phyloP scores from a whole-genome alignment of 768 basidiomycete genomes.

The Chalciporus pseudorubinellus region DNA sequence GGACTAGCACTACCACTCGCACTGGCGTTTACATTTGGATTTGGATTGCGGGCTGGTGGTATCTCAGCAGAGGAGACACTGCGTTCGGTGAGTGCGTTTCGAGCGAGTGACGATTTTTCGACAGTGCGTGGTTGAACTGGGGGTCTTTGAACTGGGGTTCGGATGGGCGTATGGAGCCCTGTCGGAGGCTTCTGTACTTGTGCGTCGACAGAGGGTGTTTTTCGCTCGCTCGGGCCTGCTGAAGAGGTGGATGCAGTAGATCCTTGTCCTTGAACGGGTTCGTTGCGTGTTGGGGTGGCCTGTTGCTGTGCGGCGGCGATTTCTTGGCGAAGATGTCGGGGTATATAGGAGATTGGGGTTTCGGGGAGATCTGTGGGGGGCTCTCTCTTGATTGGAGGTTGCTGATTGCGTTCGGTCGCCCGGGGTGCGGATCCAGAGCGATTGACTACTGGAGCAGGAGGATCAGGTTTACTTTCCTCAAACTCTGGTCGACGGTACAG shows the following conservation, averaged over 20 bases:
- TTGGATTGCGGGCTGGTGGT: neutral
- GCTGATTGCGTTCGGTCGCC: neutral
- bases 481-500: conserved; percentile 73
- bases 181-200: conserved; percentile 1
- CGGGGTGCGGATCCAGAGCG: neutral
- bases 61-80: conserved; percentile 9
- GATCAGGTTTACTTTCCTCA: conserved; percentile 42
- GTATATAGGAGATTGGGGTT: conserved; percentile 34
- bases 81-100: conserved; percentile 9
- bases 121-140: conserved; percentile 3
- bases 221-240: neutral
- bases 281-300: neutral
- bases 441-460: neutral
- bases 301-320: conserved; percentile 10
- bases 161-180: conserved; percentile 34
- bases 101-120: conserved; percentile 11
- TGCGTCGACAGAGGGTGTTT: neutral
- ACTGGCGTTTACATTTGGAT: neutral
- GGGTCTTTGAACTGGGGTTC: conserved; percentile 23
- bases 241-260: neutral
- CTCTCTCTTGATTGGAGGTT: conserved; percentile 21
- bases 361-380: conserved; percentile 2
- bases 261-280: neutral
- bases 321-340: conserved; percentile 40
- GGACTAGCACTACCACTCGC: neutral